Evolutionary conservation across 192 early-diverging fungal species (phyloP).

Genomic region (Backusella tarrabulga): DNA sequence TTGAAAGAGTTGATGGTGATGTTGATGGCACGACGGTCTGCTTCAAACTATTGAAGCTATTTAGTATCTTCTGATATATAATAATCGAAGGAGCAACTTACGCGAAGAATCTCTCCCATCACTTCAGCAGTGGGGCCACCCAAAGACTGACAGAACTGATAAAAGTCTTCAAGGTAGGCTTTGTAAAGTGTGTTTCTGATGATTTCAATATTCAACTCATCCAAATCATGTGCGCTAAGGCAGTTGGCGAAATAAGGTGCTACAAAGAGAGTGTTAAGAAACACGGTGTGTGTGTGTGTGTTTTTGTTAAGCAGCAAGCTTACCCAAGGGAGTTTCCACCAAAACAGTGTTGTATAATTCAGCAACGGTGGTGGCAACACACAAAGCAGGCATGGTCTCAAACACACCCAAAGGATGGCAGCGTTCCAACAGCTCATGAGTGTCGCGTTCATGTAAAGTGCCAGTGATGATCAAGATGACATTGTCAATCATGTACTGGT

Average conservation of each 20-base stretch:
- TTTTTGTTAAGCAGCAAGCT: background rate
- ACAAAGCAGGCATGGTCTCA: conserved; percentile 97
- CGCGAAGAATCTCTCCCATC: conserved; percentile 91
- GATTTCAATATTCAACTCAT: conserved; percentile 99
- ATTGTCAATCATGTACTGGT: conserved; percentile 99
- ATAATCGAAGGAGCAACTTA: conserved; percentile 19
- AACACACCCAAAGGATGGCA: conserved; percentile 99
- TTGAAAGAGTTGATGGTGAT: conserved; percentile 99
- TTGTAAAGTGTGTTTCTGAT: conserved; percentile 99
- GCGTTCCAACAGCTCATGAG: conserved; percentile 92
- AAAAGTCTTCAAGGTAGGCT: conserved; percentile 98
- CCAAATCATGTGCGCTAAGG: conserved; percentile 93
- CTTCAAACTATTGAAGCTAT: conserved; percentile 73
- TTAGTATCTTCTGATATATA: too few species aligned
- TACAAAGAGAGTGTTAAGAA: conserved; percentile 27
- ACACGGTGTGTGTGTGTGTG: too few species aligned
- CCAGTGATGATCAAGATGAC: conserved; percentile 97
- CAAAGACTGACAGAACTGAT: conserved; percentile 79
- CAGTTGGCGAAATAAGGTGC: conserved; percentile 98
- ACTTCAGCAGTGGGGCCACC: conserved; percentile 87
- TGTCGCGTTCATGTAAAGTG: conserved; percentile 97
- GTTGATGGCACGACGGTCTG: conserved; percentile 96
- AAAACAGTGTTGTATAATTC: conserved; percentile 96
- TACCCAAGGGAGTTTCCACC: conserved; percentile 93
- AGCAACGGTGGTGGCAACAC: conserved; percentile 93